These are phyloP conservation scores for Fusarium fujikuroi DNA, from an alignment of 2,329 filamentous ascomycete genomes.

Conservation along the genomic window DNA sequence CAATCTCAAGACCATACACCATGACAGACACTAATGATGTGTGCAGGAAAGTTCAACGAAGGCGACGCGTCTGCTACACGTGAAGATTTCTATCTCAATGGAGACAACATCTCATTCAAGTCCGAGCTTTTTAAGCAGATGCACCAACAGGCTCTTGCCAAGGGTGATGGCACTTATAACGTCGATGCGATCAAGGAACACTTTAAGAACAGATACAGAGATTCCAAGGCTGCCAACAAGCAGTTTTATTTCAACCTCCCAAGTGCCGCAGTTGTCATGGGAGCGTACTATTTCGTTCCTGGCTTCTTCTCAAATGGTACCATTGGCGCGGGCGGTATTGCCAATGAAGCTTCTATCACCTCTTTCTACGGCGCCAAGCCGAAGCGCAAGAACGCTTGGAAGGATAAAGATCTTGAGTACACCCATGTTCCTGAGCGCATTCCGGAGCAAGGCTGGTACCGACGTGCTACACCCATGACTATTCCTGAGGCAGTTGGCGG, in stretches of 20 bases:
- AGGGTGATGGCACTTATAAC: slow-evolving; percentile 25
- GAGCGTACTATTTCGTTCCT: slow-evolving; percentile 27
- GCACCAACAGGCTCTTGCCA: slow-evolving; percentile 22
- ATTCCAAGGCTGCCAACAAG: slow-evolving; percentile 20
- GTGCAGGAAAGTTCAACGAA: slow-evolving; percentile 24
- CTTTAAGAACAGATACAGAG: slow-evolving; percentile 25
- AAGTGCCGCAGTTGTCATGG: slow-evolving; percentile 21
- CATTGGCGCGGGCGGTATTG: slow-evolving; percentile 21
- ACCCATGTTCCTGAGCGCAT: slow-evolving; percentile 27
- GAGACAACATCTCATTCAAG: slow-evolving; percentile 25
- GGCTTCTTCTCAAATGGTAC: slow-evolving; percentile 33
- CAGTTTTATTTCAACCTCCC: slow-evolving; percentile 29
- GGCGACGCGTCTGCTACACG: slow-evolving; percentile 29
- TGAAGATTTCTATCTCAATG: slow-evolving; percentile 24
- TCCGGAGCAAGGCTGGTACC: slow-evolving; percentile 27
- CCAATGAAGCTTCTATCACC: slow-evolving; percentile 26
- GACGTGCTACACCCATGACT: slow-evolving; percentile 24
- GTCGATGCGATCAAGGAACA: slow-evolving; percentile 27
- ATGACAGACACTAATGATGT: background rate
- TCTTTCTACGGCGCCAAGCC: slow-evolving; percentile 30
- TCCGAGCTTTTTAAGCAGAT: slow-evolving; percentile 17
- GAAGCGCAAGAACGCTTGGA: slow-evolving; percentile 13
- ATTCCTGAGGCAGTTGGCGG: slow-evolving; percentile 19
- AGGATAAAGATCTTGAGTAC: slow-evolving; percentile 16
- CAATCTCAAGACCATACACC: accelerated